Evolutionary conservation across 306 rosid genomes (phyloP).

Genomic region (Cicer arietinum): DNA sequence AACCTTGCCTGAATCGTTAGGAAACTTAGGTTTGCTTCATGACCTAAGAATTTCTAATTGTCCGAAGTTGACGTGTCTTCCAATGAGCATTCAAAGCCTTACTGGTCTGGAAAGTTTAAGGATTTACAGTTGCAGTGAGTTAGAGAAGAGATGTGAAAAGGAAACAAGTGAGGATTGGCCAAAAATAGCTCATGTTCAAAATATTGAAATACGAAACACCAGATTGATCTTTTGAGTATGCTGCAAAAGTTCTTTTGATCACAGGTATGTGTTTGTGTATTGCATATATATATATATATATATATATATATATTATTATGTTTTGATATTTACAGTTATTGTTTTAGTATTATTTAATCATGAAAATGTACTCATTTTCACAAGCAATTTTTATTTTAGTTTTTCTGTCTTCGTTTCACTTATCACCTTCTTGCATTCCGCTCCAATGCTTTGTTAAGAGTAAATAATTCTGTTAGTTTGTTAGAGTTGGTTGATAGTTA

Average conservation of each 20-base stretch:
- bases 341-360: too few relatives aligned
- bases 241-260: neutral
- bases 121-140: neutral
- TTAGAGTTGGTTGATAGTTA: too few relatives aligned
- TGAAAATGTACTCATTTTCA: too few relatives aligned
- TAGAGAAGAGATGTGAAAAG: conserved; percentile 23
- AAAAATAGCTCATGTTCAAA: conserved; percentile 17
- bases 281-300: too few relatives aligned
- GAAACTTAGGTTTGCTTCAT: conserved; percentile 18
- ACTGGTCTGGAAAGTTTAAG: neutral
- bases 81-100: conserved; percentile 18
- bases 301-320: too few relatives aligned
- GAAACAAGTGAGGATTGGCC: conserved; percentile 35
- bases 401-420: too few relatives aligned
- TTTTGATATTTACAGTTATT: too few relatives aligned
- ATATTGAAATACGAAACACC: neutral
- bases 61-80: conserved; percentile 27
- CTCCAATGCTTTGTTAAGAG: too few relatives aligned
- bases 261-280: neutral
- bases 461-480: too few relatives aligned
- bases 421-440: too few relatives aligned
- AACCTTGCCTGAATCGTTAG: conserved; percentile 39
- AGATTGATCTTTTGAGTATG: neutral
- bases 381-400: too few relatives aligned
- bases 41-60: neutral